phyloP scores from a whole-genome alignment of 441 rosid genomes.

The Croton laevigatus region DNA sequence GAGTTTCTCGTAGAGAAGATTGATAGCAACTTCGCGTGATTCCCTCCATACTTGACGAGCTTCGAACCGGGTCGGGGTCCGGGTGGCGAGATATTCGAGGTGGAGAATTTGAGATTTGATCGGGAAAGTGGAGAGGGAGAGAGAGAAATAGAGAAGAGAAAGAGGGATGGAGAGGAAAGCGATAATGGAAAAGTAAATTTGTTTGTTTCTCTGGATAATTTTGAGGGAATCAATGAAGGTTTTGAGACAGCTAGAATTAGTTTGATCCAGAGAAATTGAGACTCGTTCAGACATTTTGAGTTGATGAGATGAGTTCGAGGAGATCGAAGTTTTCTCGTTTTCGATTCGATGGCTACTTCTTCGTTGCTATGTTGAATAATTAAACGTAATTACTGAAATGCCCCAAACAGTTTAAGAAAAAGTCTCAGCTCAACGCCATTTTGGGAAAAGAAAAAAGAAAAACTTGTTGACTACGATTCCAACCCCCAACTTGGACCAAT shows the following conservation, averaged over 20 bases:
- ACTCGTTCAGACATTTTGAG: constrained; percentile 8
- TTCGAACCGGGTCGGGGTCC: constrained; percentile 58
- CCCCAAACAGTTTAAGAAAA: background rate
- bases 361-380: background rate
- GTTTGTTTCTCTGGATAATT: constrained; percentile 46
- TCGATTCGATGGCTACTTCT: background rate
- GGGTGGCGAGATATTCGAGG: constrained; percentile 53
- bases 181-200: constrained; percentile 38
- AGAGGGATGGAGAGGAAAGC: constrained; percentile 50
- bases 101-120: constrained; percentile 45
- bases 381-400: background rate
- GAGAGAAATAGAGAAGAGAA: constrained; percentile 39
- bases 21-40: constrained; percentile 54
- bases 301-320: background rate
- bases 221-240: constrained; percentile 37
- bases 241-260: constrained; percentile 10
- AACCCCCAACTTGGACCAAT: no score
- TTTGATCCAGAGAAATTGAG: constrained; percentile 2
- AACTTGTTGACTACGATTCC: no score
- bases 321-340: background rate
- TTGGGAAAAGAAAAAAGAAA: no score
- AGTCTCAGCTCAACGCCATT: no score
- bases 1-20: constrained; percentile 52
- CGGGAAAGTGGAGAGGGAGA: constrained; percentile 42
- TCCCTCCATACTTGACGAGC: constrained; percentile 61